Percentiles rank a stretch among this genome's conserved stretches.
Conservation (phyloP, 139 green algal genomes). For the Zygnema circumcarinatum region DNA sequence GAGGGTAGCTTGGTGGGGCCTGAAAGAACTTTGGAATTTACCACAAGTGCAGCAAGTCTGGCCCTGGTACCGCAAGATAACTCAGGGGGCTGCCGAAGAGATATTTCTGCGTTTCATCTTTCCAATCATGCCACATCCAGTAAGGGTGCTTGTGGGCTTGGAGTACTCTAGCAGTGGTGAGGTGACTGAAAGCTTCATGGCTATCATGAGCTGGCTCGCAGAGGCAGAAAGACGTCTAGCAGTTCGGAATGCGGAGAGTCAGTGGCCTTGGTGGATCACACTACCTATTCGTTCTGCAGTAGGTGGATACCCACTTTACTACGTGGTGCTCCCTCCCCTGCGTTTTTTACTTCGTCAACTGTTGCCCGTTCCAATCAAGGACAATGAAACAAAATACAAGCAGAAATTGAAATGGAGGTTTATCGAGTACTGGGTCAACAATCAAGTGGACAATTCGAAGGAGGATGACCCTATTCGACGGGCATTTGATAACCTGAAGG, state of each 20-base stretch:
- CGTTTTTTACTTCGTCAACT: not conserved
- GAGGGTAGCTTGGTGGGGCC: not conserved
- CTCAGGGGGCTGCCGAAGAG: constrained; percentile 37
- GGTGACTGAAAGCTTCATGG: not conserved
- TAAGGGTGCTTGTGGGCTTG: constrained; percentile 7
- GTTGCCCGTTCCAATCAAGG: not conserved
- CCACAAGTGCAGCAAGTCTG: constrained; percentile 1
- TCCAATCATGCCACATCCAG: not conserved
- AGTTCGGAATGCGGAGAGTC: not conserved
- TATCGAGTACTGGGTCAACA: not conserved
- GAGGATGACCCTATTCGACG: constrained; percentile 21
- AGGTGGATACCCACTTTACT: constrained; percentile 17
- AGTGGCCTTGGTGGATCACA: constrained; percentile 31
- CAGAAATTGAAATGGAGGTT: constrained; percentile 14
- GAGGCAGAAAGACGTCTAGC: constrained; percentile 16
- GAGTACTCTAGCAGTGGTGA: constrained; percentile 15
- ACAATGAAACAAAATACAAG: constrained; percentile 45
- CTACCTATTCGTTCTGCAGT: constrained; percentile 15
- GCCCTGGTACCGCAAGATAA: constrained; percentile 31
- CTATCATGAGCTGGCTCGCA: constrained; percentile 13
- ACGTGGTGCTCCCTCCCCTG: not conserved
- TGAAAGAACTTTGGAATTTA: not conserved
- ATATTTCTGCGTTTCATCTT: constrained; percentile 42
- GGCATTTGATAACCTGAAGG: not conserved
- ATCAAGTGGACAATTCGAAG: constrained; percentile 16